Conservation (phyloP, 768 basidiomycete genomes). For the Termitomyces sp. region DNA sequence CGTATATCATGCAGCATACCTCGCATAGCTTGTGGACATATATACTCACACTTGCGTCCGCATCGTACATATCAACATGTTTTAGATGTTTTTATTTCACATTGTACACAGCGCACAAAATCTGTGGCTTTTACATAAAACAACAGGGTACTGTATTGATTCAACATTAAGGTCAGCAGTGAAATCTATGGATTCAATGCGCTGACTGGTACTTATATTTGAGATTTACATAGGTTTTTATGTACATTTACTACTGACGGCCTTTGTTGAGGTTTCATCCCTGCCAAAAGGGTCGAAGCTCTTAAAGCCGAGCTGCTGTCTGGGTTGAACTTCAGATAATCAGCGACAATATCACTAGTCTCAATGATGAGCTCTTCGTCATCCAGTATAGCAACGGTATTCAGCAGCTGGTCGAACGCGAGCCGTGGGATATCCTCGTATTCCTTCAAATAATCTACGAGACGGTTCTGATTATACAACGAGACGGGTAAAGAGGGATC, state of each 20-base stretch:
- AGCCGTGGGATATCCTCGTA: constrained; percentile 2
- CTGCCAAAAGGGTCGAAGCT: background rate
- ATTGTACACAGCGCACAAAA: background rate
- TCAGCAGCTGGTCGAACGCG: constrained; percentile 2
- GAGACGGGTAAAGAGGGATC: constrained; percentile 1
- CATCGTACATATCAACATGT: background rate
- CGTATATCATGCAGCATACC: constrained; percentile 8
- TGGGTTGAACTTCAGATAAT: background rate
- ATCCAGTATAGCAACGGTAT: background rate
- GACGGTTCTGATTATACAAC: constrained; percentile 2
- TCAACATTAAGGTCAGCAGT: no score
- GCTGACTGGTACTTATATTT: no score
- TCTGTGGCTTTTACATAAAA: background rate
- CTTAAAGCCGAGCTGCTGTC: background rate
- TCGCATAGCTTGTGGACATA: background rate
- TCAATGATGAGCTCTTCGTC: constrained; percentile 2
- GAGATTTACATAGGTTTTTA: background rate
- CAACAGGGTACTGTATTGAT: background rate
- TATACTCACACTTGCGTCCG: constrained; percentile 3
- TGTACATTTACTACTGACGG: background rate
- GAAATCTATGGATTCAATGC: no score
- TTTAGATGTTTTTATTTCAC: background rate
- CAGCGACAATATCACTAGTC: background rate
- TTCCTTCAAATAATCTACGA: background rate
- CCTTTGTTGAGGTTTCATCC: background rate